These are phyloP conservation scores for Dendrobium officinale DNA, from an alignment of 106 monocot species.

Conservation along the genomic window DNA sequence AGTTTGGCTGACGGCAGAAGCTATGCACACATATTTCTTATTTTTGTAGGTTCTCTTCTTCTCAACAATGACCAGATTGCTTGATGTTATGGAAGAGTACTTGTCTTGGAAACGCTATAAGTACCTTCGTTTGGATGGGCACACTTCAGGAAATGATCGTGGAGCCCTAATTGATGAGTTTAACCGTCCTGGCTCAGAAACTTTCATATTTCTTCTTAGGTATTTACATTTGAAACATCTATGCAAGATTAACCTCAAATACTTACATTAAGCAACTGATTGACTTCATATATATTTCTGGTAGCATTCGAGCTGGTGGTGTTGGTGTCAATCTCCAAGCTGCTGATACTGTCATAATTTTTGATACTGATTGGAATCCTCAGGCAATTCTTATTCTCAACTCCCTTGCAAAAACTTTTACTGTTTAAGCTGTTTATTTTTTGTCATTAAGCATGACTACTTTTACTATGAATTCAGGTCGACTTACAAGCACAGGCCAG, in stretches of 20 bases:
- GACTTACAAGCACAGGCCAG: slow-evolving; percentile 99
- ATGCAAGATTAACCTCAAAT: background rate
- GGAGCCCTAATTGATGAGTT: slow-evolving; percentile 92
- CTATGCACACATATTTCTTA: background rate
- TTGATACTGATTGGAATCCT: slow-evolving; percentile 99
- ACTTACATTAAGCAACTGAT: background rate
- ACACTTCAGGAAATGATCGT: slow-evolving; percentile 91
- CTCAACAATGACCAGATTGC: slow-evolving; percentile 98
- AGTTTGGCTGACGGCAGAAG: background rate
- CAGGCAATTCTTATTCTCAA: slow-evolving; percentile 47
- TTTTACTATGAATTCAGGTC: slow-evolving; percentile 45
- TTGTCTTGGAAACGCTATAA: slow-evolving; percentile 75
- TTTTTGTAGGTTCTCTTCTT: slow-evolving; percentile 80
- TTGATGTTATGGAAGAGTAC: slow-evolving; percentile 99
- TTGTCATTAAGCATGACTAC: slow-evolving; percentile 1
- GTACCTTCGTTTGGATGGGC: slow-evolving; percentile 97
- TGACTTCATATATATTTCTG: slow-evolving; percentile 13
- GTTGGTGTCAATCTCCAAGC: slow-evolving; percentile 99
- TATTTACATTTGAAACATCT: slow-evolving; percentile 12
- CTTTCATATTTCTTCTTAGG: slow-evolving; percentile 95
- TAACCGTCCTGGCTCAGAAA: slow-evolving; percentile 67
- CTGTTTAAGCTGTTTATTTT: slow-evolving; percentile 1
- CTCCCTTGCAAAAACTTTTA: background rate
- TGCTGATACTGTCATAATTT: slow-evolving; percentile 99
- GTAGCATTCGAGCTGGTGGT: slow-evolving; percentile 97